A percentile compares a stretch with the other conserved stretches of the same genome.
These are phyloP conservation scores for Vanrija sp. DNA, from an alignment of 1,284 basidiomycete genomes.

Conservation along the genomic window DNA sequence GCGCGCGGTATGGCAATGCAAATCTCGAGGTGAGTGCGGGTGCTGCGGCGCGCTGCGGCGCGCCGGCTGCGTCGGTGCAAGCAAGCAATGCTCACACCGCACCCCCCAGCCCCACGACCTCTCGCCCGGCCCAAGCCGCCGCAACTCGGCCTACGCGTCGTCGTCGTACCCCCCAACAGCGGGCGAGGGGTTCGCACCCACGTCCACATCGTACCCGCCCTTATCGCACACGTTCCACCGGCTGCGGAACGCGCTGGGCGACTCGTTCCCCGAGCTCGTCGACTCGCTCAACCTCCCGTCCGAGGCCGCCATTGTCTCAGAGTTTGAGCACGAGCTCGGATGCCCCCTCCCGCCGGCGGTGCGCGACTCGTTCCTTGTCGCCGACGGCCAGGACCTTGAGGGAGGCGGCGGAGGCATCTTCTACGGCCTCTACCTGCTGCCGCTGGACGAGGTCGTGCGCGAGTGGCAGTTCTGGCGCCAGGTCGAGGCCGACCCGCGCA, in stretches of 20 bases:
- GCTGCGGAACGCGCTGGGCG: constrained; percentile 66
- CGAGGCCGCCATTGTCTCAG: constrained; percentile 65
- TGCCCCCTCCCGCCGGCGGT: constrained; percentile 71
- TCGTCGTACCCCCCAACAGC: not conserved
- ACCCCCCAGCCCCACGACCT: not conserved
- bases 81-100: not conserved
- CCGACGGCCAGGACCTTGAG: constrained; percentile 85
- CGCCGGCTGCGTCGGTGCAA: not conserved
- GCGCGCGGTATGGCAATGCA: not conserved
- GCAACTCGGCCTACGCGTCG: not conserved
- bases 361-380: constrained; percentile 74
- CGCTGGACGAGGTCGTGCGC: constrained; percentile 81
- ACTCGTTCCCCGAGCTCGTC: constrained; percentile 82
- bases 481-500: constrained; percentile 73
- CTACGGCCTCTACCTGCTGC: constrained; percentile 76
- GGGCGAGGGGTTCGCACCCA: not conserved
- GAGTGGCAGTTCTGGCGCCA: constrained; percentile 93
- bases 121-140: constrained; percentile 3
- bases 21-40: not conserved
- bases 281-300: constrained; percentile 87
- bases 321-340: constrained; percentile 76
- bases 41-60: not conserved
- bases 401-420: constrained; percentile 66
- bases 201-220: constrained; percentile 59
- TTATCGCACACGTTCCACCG: constrained; percentile 73